phyloP scores from a whole-genome alignment of 2,329 filamentous ascomycete genomes.

The Cytospora piceae region DNA sequence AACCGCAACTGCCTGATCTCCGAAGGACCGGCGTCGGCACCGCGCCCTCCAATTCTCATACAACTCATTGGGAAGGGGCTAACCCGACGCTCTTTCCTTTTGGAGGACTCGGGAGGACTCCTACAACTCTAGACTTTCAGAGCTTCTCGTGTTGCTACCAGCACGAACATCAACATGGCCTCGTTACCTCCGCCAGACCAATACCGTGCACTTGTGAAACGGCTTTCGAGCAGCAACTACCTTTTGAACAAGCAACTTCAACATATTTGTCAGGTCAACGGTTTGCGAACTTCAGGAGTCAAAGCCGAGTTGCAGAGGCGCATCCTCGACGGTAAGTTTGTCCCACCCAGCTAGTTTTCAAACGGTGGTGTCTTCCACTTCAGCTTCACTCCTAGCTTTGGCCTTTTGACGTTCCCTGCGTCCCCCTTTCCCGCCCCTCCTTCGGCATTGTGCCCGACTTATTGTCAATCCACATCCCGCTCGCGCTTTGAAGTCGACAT shows the following conservation, averaged over 20 bases:
- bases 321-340: constrained; percentile 73
- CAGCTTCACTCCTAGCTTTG: neutral
- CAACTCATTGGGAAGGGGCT: neutral
- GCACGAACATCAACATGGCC: constrained; percentile 29
- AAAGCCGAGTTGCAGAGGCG: constrained; percentile 82
- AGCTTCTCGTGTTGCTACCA: neutral
- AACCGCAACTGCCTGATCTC: neutral
- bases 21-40: neutral
- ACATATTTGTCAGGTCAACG: constrained; percentile 74
- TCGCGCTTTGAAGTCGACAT: neutral
- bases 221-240: constrained; percentile 40
- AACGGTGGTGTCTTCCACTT: neutral
- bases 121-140: neutral
- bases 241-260: constrained; percentile 70
- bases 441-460: neutral
- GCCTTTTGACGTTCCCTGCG: neutral
- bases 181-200: constrained; percentile 43
- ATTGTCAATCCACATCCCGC: neutral
- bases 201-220: constrained; percentile 49
- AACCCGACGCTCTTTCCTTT: constrained; percentile 9
- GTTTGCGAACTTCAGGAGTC: constrained; percentile 77
- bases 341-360: neutral
- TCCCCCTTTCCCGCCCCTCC: neutral
- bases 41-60: neutral
- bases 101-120: constrained; percentile 11